Evolutionary conservation across 495 filamentous ascomycete species (phyloP), one percentile per base, ranked within the genome.

Genomic region (Lentithecium fluviatile): DNA sequence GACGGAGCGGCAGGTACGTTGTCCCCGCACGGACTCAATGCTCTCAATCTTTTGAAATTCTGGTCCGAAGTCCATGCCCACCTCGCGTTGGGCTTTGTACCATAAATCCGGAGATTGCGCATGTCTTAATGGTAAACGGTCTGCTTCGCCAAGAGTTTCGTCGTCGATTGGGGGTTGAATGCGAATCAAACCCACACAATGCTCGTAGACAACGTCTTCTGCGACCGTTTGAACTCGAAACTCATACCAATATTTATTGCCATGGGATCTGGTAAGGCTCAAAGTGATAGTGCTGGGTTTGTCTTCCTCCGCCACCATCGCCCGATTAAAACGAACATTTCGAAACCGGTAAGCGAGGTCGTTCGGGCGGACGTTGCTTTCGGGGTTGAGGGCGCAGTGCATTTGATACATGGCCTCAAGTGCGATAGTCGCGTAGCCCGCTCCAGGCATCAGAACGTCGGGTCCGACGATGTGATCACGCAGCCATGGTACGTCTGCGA

Each of bases 401-500:
- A n/a, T 57, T 36, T 57, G 54, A n/a, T 24, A 47, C 42, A 59
- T 58, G 17, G 60, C 60, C 46, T 63, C 60, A 10, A 57, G 13
- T 12, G 53, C 60, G n/a, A 63, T 49, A 19, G 53, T 26, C 12
- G 49, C 26, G 36, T 21, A 63, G 11, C 55, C 60, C 3, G 60
- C 60, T 5, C 24, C 60, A 20, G 60, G 60, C 17, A 57, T n/a
- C 13, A 63, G 10, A 8, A 58, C 53, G 23, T 56, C 45, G 43
- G 40, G 15, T 12, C 45, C 52, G 11, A 63, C 15, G 17, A 37
- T 19, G 37, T 63, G 60, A 32, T 63, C 60, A 13, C 23, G 23
- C 19, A 63, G n/a, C 60, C 60, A 63, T 4, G 43, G 53, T n/a
- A 57, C 25, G 21, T 63, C 54, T 11, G 23, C 37, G 17, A 58